These are phyloP conservation scores for Orbilia ellipsospora DNA, from an alignment of 2,329 filamentous ascomycete genomes.

Conservation along the genomic window DNA sequence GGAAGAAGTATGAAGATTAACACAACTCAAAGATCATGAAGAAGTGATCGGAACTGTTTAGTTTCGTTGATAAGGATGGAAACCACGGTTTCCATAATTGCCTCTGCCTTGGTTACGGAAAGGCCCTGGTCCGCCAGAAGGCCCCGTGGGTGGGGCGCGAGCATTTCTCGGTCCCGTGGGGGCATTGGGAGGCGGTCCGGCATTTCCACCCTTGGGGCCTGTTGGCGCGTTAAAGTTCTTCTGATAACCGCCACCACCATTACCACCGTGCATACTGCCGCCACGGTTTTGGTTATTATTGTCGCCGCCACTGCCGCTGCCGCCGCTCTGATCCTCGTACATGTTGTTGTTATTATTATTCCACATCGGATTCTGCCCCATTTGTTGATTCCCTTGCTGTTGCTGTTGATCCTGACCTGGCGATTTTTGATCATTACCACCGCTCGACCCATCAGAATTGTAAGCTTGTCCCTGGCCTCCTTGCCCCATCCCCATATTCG, in stretches of 20 bases:
- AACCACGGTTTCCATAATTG: conserved; percentile 32
- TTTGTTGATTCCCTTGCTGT: conserved; percentile 53
- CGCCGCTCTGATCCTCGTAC: conserved; percentile 48
- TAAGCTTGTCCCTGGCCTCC: conserved; percentile 58
- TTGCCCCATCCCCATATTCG: conserved; percentile 62
- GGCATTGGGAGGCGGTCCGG: conserved; percentile 77
- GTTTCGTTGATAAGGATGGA: conserved; percentile 52
- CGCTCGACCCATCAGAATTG: conserved; percentile 58
- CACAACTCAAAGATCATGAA: not conserved
- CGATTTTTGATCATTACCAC: conserved; percentile 58
- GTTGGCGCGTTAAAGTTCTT: conserved; percentile 59
- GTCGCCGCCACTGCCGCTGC: conserved; percentile 6
- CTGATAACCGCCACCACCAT: conserved; percentile 64
- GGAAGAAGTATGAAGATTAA: not conserved
- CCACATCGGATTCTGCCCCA: conserved; percentile 56
- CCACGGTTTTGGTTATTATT: conserved; percentile 37
- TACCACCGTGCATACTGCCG: conserved; percentile 30
- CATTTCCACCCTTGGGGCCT: conserved; percentile 64
- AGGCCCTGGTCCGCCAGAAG: conserved; percentile 30
- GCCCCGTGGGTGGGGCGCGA: conserved; percentile 64
- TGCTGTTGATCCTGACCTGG: conserved; percentile 30
- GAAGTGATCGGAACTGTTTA: not conserved
- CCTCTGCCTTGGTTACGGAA: conserved; percentile 25
- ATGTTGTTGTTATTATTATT: conserved; percentile 53
- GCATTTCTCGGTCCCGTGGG: conserved; percentile 93